Evolutionary conservation across 2,329 filamentous ascomycete species (phyloP).

Genomic region (Neophaeococcomyces aloes): DNA sequence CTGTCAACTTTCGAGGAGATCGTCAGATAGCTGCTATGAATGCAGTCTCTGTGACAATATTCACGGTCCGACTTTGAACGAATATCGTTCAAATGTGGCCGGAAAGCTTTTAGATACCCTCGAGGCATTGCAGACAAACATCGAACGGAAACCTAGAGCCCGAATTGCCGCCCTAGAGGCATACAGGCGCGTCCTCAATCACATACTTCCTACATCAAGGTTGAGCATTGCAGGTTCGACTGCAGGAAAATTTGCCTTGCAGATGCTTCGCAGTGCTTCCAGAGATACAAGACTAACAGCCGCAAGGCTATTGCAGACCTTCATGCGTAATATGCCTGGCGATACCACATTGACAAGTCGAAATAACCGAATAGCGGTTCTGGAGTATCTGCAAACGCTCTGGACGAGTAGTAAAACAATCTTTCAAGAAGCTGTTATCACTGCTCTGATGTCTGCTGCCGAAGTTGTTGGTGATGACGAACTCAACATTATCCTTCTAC

Average conservation of each 20-base stretch:
- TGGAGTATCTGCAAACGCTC: conserved; percentile 61
- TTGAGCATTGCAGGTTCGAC: conserved; percentile 57
- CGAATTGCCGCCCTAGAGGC: conserved; percentile 62
- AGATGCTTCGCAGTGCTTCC: conserved; percentile 69
- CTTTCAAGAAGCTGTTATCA: conserved; percentile 71
- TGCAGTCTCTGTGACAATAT: conserved; percentile 32
- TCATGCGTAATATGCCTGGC: conserved; percentile 42
- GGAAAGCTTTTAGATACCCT: conserved; percentile 34
- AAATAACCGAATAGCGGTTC: conserved; percentile 57
- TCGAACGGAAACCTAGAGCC: conserved; percentile 44
- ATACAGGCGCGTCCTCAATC: conserved; percentile 58
- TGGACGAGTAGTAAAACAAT: conserved; percentile 58
- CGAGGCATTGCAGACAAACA: conserved; percentile 30
- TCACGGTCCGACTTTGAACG: conserved; percentile 11
- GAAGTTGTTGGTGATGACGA: conserved; percentile 68
- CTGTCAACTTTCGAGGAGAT: conserved; percentile 35
- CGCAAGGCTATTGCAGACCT: conserved; percentile 56
- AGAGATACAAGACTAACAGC: conserved; percentile 77
- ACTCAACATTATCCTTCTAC: conserved; percentile 72
- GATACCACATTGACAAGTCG: conserved; percentile 39
- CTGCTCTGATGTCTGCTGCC: conserved; percentile 78
- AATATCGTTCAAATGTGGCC: conserved; percentile 17
- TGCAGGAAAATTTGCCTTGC: conserved; percentile 70
- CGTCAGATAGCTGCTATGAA: conserved; percentile 4
- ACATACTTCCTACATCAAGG: conserved; percentile 49